These are phyloP conservation scores for Sporothrix protearum DNA, from an alignment of 2,329 filamentous ascomycete genomes.

Conservation along the genomic window DNA sequence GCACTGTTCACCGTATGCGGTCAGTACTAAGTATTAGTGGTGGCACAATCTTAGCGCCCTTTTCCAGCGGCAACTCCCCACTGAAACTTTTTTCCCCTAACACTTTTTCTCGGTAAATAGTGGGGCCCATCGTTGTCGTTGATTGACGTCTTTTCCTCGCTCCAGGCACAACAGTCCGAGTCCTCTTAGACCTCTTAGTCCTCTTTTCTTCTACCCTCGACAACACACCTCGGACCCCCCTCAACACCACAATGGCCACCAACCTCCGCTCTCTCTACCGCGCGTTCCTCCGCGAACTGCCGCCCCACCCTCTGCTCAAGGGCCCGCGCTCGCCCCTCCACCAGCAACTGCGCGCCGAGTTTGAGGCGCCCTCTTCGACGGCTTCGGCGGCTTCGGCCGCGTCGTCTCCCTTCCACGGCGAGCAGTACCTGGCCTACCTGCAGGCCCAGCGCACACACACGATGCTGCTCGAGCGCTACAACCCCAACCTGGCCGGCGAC, in stretches of 20 bases:
- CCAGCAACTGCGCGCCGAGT: constrained; percentile 61
- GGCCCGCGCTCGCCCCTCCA: constrained; percentile 65
- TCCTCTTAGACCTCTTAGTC: not conserved
- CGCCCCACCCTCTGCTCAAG: constrained; percentile 59
- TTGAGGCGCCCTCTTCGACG: constrained; percentile 41
- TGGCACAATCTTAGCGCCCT: not conserved
- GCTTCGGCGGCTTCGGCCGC: constrained; percentile 32
- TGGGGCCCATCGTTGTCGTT: not conserved
- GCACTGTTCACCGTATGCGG: no score
- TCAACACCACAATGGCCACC: constrained; percentile 20
- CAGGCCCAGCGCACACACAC: constrained; percentile 81
- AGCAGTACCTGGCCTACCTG: constrained; percentile 77
- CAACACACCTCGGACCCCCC: not conserved
- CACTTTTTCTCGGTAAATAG: not conserved
- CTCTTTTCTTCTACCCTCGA: not conserved
- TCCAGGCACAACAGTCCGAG: not conserved
- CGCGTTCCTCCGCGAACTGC: constrained; percentile 82
- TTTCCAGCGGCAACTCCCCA: not conserved
- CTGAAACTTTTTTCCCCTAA: not conserved
- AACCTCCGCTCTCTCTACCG: constrained; percentile 77
- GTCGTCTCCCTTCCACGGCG: constrained; percentile 47
- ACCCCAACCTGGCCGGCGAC: constrained; percentile 69
- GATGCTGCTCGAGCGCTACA: constrained; percentile 82
- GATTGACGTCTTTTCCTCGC: not conserved
- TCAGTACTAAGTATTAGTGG: no score